Base-by-base conservation (phyloP, 2,329 filamentous ascomycete species). In the Aspergillus neoniger region DNA sequence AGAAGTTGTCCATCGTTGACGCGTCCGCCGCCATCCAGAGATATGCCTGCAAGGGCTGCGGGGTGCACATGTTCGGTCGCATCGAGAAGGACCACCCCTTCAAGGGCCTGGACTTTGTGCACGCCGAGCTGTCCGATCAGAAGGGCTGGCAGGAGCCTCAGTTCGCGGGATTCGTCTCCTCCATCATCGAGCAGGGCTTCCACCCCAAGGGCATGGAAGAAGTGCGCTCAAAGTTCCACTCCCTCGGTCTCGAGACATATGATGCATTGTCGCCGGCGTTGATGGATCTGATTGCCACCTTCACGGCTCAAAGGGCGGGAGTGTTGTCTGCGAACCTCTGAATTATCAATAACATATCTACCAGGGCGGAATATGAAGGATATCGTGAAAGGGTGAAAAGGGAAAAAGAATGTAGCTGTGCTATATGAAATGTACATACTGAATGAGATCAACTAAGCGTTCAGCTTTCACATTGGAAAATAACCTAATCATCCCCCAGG, bases 121-220 rank as follows among this genome's bases (percentile, higher is more conserved):
- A 90, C 73, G 80, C 79, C 1, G 87, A 90, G 75, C 76, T 90
- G 48, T 84, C 82, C 17, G 77, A 82, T 54, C 74, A 82, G 57
- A 80, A 83, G 70, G 87, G 87, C n/a, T 90, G 88, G 87, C 87
- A 90, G 75, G 87, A 88, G 76, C 86, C 86, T 6, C 87, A 89
- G 69, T 90, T 90, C 65, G 87, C 87, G 2, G 88, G 83, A 0
- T 90, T 90, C 62, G 86, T 90, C 41, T 86, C 83, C 38, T 87
- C 83, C 58, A 85, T 89, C 60, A 88, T 90, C 61, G 87, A 90
- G 82, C 86, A 89, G 70, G 88, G 87, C 1, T 88, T 85, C 67
- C 74, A 82, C 50, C 83, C 86, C 0, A 71, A 76, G 15, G 77
- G 79, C 38, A 87, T 88, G 67, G 81, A 80, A 52, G 81, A 79